Percentiles rank a stretch among this genome's conserved stretches.
These are phyloP conservation scores for Penicillium cinerascens DNA, from an alignment of 495 filamentous ascomycete genomes.

Conservation along the genomic window DNA sequence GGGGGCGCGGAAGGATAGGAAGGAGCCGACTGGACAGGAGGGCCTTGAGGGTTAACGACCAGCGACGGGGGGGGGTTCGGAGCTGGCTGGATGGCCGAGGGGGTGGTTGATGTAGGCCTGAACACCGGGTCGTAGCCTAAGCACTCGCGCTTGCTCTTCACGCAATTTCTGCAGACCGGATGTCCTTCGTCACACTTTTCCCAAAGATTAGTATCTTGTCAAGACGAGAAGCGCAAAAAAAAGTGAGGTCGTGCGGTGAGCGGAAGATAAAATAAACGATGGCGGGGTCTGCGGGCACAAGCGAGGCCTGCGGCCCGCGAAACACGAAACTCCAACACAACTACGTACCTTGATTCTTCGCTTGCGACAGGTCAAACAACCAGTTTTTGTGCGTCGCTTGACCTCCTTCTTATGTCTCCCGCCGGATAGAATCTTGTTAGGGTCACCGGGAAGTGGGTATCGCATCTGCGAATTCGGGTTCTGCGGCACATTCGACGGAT, in stretches of 20 bases:
- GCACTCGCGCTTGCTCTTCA: conserved; percentile 97
- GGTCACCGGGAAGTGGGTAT: conserved; percentile 39
- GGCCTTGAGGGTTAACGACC: conserved; percentile 46
- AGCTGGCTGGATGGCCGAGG: conserved; percentile 75
- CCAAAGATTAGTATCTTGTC: conserved; percentile 17
- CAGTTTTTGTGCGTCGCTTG: conserved; percentile 96
- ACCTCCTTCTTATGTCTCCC: conserved; percentile 97
- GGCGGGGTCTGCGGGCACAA: conserved; percentile 47
- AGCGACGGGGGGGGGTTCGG: conserved; percentile 51
- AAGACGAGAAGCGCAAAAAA: conserved; percentile 14
- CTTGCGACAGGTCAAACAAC: conserved; percentile 95
- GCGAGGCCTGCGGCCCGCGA: conserved; percentile 46
- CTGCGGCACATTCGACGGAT: conserved; percentile 35
- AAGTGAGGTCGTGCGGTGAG: conserved; percentile 17
- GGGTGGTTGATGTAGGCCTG: conserved; percentile 72
- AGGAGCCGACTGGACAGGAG: conserved; percentile 26
- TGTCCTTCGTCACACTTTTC: conserved; percentile 92
- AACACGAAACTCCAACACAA: conserved; percentile 31
- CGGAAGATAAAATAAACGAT: conserved; percentile 30
- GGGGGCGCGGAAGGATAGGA: conserved; percentile 50
- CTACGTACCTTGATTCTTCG: conserved; percentile 92
- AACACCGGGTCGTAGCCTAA: conserved; percentile 98
- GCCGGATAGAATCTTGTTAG: conserved; percentile 67
- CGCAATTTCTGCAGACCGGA: conserved; percentile 92
- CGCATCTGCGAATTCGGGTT: conserved; percentile 40